Evolutionary conservation across 2,329 filamentous ascomycete species (phyloP).

Genomic region (Botryosphaeria dothidea): DNA sequence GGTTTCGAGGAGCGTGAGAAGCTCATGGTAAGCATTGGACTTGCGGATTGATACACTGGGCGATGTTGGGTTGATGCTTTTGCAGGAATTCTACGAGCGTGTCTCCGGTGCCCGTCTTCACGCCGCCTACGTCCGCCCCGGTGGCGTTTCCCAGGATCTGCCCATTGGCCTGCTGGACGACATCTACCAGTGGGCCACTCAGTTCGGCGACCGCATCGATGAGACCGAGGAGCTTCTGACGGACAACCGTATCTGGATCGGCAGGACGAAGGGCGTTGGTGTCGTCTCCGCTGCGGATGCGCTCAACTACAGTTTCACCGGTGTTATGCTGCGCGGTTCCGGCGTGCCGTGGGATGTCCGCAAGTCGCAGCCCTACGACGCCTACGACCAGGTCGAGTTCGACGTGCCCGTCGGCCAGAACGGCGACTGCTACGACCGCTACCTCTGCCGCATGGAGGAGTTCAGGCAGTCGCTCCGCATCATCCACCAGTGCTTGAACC

Average conservation of each 20-base stretch:
- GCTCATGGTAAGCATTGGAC: conserved; percentile 76
- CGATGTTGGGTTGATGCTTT: conserved; percentile 2
- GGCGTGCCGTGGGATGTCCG: conserved; percentile 95
- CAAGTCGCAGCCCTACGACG: conserved; percentile 96
- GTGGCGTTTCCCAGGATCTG: conserved; percentile 94
- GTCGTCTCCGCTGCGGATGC: conserved; percentile 90
- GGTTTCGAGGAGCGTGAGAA: conserved; percentile 99
- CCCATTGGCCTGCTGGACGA: conserved; percentile 93
- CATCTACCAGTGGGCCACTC: conserved; percentile 99
- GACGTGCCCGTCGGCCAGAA: conserved; percentile 96
- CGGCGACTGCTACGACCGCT: conserved; percentile 98
- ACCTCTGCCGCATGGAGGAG: conserved; percentile 99
- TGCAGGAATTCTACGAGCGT: conserved; percentile 97
- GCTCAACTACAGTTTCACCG: conserved; percentile 95
- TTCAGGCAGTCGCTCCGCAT: conserved; percentile 98
- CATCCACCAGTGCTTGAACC: conserved; percentile 97
- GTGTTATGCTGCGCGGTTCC: conserved; percentile 96
- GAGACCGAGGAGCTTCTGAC: conserved; percentile 98
- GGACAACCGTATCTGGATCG: conserved; percentile 99
- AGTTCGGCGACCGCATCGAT: conserved; percentile 97
- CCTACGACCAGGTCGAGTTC: conserved; percentile 97
- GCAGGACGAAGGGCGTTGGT: conserved; percentile 86
- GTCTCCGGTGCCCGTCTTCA: conserved; percentile 97
- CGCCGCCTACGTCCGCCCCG: conserved; percentile 93
- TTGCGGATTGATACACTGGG: neutral